Percentiles rank a stretch among this genome's conserved stretches.
phyloP scores from a whole-genome alignment of 441 rosid species.

The Aquilaria agallochum region DNA sequence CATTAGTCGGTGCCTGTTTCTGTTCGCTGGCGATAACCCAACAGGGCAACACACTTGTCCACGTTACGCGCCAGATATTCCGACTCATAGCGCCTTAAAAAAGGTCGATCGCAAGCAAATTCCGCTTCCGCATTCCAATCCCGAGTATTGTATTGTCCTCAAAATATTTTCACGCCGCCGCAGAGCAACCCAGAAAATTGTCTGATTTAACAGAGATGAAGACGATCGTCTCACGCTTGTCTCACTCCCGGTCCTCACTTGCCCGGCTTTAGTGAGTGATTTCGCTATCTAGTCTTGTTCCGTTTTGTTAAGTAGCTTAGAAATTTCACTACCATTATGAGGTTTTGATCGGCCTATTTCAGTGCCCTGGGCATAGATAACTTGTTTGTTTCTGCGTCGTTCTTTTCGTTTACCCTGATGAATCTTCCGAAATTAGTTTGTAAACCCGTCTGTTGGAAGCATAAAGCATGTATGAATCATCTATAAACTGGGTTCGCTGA shows the following conservation, averaged over 20 bases:
- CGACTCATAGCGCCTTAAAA: background rate
- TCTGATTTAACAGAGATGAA: background rate
- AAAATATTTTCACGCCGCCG: background rate
- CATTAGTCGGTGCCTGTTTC: no score
- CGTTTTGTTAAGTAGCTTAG: background rate
- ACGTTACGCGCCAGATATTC: background rate
- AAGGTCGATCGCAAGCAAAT: background rate
- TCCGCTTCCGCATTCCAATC: background rate
- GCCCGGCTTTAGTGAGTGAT: slow-evolving; percentile 14
- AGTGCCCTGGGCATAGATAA: background rate
- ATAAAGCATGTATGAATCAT: no score
- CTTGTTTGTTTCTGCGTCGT: background rate
- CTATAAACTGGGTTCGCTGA: no score
- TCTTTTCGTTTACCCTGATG: background rate
- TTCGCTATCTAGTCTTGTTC: background rate
- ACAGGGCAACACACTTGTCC: slow-evolving; percentile 1
- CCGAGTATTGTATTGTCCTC: no score
- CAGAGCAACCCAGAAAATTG: background rate
- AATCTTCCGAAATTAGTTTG: background rate
- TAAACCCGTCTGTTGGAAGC: background rate
- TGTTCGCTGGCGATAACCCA: no score
- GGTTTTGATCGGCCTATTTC: background rate
- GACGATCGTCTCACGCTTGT: slow-evolving; percentile 16
- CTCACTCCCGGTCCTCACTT: slow-evolving; percentile 17
- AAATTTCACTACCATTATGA: background rate